These are phyloP conservation scores for Vitis hybrid DNA, from an alignment of 177 flowering plant species.

Conservation along the genomic window DNA sequence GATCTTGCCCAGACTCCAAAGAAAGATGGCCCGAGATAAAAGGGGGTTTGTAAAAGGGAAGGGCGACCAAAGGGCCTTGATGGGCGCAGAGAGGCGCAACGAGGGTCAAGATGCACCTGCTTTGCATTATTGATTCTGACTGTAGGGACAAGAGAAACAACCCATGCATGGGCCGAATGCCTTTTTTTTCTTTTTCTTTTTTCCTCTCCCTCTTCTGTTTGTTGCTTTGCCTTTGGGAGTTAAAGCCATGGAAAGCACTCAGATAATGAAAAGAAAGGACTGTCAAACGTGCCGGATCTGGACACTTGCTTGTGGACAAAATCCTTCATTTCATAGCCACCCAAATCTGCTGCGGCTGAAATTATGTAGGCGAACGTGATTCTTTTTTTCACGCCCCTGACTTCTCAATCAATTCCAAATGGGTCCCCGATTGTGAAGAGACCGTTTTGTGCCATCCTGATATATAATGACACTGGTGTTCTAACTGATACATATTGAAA, in stretches of 20 bases:
- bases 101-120: neutral
- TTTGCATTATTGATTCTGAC: conserved; percentile 3
- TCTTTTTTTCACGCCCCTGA: neutral
- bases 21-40: neutral
- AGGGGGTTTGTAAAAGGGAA: neutral
- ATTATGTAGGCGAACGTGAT: conserved; percentile 10
- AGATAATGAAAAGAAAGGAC: conserved; percentile 28
- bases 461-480: neutral
- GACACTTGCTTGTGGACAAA: conserved; percentile 43
- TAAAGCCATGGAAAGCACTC: neutral
- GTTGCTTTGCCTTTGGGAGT: conserved; percentile 1
- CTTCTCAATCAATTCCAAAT: neutral
- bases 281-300: conserved; percentile 15
- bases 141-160: conserved; percentile 25
- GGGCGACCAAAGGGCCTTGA: neutral
- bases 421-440: neutral
- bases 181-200: conserved; percentile 31
- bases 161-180: conserved; percentile 26
- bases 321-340: conserved; percentile 23
- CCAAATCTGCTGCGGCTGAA: conserved; percentile 18
- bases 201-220: neutral
- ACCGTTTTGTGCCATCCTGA: neutral
- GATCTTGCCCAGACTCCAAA: neutral
- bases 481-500: neutral
- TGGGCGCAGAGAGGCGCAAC: neutral